Conservation (phyloP, 192 early-diverging fungal genomes). For the Funneliformis geosporum region DNA sequence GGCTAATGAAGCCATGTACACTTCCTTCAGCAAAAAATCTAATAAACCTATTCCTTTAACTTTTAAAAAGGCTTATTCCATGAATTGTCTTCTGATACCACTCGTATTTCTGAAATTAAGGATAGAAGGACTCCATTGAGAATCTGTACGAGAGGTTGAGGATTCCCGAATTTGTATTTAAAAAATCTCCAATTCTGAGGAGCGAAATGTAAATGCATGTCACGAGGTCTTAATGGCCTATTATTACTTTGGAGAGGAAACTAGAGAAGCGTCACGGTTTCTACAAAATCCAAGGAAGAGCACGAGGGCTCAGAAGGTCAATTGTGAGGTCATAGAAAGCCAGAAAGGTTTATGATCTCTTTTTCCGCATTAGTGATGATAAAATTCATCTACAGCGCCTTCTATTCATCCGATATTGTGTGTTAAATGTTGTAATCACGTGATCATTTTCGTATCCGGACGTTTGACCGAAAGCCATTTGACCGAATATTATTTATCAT, state of each 20-base stretch:
- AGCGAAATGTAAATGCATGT: conserved; percentile 6
- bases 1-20: too few relatives aligned
- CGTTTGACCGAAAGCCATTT: too few relatives aligned
- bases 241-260: conserved; percentile 18
- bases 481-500: too few relatives aligned
- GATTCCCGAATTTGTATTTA: conserved; percentile 17
- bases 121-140: not conserved
- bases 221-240: not conserved
- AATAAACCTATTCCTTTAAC: too few relatives aligned
- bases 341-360: conserved; percentile 23
- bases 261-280: not conserved
- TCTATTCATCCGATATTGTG: too few relatives aligned
- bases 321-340: conserved; percentile 4
- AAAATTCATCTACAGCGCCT: too few relatives aligned
- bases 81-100: not conserved
- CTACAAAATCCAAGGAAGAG: conserved; percentile 3
- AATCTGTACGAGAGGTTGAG: conserved; percentile 10
- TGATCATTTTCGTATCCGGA: too few relatives aligned
- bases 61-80: not conserved
- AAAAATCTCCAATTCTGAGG: conserved; percentile 22
- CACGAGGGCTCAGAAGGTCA: conserved; percentile 15
- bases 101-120: not conserved
- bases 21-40: too few relatives aligned
- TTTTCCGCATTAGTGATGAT: conserved; percentile 21
- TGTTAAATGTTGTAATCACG: too few relatives aligned